phyloP scores from a whole-genome alignment of 352 stramenopile genomes.

The Phytophthora chlamydospora region DNA sequence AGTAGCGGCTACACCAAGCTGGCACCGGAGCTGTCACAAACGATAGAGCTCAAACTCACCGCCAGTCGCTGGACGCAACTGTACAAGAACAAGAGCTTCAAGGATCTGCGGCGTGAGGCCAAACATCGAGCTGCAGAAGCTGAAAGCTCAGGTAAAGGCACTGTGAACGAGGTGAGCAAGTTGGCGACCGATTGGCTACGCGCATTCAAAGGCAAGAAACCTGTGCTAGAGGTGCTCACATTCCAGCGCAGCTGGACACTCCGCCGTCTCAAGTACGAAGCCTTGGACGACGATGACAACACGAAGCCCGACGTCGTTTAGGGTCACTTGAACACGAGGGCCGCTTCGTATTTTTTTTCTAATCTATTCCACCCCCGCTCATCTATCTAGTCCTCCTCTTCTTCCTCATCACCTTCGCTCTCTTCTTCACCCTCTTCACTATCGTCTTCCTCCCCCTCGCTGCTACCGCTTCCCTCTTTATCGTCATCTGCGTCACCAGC shows the following conservation, averaged over 20 bases:
- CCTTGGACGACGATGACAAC: conserved; percentile 16
- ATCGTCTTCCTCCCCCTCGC: conserved; percentile 14
- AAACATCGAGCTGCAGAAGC: conserved; percentile 9
- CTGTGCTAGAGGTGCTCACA: conserved; percentile 56
- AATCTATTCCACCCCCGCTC: conserved; percentile 25
- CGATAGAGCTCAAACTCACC: conserved; percentile 48
- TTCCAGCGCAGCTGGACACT: conserved; percentile 44
- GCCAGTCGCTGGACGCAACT: conserved; percentile 62
- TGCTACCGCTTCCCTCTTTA: conserved; percentile 8
- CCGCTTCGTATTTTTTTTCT: conserved; percentile 27
- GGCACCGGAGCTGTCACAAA: conserved; percentile 13
- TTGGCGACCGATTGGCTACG: conserved; percentile 47
- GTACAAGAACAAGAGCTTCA: conserved; percentile 49
- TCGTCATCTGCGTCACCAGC: conserved; percentile 10
- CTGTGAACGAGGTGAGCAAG: conserved; percentile 8
- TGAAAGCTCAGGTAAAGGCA: neutral
- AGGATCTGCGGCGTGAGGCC: conserved; percentile 49
- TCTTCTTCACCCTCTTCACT: conserved; percentile 17
- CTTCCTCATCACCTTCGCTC: conserved; percentile 18
- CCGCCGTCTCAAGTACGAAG: conserved; percentile 45
- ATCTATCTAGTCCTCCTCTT: conserved; percentile 28
- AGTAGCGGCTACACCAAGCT: neutral
- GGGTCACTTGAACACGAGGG: conserved; percentile 7
- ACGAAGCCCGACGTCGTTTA: conserved; percentile 8
- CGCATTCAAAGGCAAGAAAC: conserved; percentile 49